These are phyloP conservation scores for Hyphodiscus sp. DNA, from an alignment of 2,329 filamentous ascomycete genomes.

Conservation along the genomic window DNA sequence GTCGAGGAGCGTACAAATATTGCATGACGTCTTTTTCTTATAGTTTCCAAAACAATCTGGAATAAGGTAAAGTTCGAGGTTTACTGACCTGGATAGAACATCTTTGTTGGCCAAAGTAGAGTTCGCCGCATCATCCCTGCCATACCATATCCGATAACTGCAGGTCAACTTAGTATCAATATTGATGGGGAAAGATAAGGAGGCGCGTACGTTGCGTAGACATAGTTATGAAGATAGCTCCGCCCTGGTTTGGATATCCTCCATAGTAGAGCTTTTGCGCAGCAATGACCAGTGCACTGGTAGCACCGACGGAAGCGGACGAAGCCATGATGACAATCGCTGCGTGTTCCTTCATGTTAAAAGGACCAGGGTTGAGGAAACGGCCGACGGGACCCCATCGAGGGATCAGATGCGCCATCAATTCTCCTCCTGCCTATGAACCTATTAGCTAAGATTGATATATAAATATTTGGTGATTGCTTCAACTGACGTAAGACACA, in stretches of 20 bases:
- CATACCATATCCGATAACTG: slow-evolving; percentile 40
- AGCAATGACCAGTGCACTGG: slow-evolving; percentile 35
- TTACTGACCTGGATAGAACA: slow-evolving; percentile 24
- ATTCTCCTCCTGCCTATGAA: slow-evolving; percentile 29
- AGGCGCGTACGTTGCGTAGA: slow-evolving; percentile 37
- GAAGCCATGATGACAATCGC: slow-evolving; percentile 39
- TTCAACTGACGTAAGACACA: slow-evolving; percentile 29
- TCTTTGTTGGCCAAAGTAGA: slow-evolving; percentile 35
- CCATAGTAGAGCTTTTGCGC: slow-evolving; percentile 41
- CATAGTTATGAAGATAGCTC: slow-evolving; percentile 38
- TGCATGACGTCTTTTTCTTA: too few relatives aligned
- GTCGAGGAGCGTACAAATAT: too few relatives aligned
- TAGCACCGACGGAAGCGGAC: slow-evolving; percentile 23
- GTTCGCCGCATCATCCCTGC: slow-evolving; percentile 39
- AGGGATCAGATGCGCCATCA: slow-evolving; percentile 33
- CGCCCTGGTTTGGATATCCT: slow-evolving; percentile 25
- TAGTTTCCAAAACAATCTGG: too few relatives aligned
- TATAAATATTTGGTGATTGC: too few relatives aligned
- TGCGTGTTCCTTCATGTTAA: slow-evolving; percentile 32
- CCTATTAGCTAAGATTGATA: too few relatives aligned
- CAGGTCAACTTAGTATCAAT: too few relatives aligned
- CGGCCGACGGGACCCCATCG: slow-evolving; percentile 30
- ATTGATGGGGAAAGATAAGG: too few relatives aligned
- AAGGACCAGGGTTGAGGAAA: slow-evolving; percentile 35
- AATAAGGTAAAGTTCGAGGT: too few relatives aligned